phyloP scores from a whole-genome alignment of 495 filamentous ascomycete species.

The Tuber aestivum region DNA sequence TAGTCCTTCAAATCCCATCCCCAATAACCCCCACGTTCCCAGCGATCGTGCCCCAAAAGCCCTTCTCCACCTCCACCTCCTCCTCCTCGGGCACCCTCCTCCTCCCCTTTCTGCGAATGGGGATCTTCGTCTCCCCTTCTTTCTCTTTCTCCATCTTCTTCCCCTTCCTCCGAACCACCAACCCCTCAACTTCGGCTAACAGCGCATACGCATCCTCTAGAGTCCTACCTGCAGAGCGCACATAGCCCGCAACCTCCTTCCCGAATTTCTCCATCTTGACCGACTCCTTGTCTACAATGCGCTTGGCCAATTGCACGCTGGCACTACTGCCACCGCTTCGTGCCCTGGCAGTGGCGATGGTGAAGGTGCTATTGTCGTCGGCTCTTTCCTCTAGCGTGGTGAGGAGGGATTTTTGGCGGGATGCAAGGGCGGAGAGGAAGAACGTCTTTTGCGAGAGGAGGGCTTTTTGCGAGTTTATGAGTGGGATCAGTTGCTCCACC shows the following conservation, averaged over 20 bases:
- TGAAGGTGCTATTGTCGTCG: conserved; percentile 12
- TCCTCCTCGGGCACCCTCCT: conserved; percentile 9
- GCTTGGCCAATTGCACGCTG: background rate
- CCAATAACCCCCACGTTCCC: conserved; percentile 40
- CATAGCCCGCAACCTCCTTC: conserved; percentile 4
- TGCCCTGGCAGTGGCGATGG: conserved; percentile 12
- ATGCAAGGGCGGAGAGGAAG: conserved; percentile 19
- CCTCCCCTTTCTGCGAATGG: conserved; percentile 25
- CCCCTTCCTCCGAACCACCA: conserved; percentile 16
- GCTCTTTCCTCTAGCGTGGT: conserved; percentile 17
- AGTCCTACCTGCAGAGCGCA: conserved; percentile 10
- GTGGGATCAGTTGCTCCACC: conserved; percentile 33
- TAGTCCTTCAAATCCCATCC: conserved; percentile 33
- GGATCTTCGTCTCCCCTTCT: conserved; percentile 28
- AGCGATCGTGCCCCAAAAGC: conserved; percentile 33
- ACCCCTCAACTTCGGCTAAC: conserved; percentile 29
- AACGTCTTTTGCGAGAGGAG: conserved; percentile 30
- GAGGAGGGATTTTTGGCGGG: conserved; percentile 16
- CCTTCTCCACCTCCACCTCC: conserved; percentile 29
- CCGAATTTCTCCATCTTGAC: background rate
- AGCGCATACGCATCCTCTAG: conserved; percentile 22
- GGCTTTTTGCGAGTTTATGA: conserved; percentile 30
- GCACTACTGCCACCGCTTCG: background rate
- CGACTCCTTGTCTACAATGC: background rate
- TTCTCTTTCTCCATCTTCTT: conserved; percentile 31